Base-by-base conservation (phyloP, 768 basidiomycete genomes). In the Suillus lakei region DNA sequence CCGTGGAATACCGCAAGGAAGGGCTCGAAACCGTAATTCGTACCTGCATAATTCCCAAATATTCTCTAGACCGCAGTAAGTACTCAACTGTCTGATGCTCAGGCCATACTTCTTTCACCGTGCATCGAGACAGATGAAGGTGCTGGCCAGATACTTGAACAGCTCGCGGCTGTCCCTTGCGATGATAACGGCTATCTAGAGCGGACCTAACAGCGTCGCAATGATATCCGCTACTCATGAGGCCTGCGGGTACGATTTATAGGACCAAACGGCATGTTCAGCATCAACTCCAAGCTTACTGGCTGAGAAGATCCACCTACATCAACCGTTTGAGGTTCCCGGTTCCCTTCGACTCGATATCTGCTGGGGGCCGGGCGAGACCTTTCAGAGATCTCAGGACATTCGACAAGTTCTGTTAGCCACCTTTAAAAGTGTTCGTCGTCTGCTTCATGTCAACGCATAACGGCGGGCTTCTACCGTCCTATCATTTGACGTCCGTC, bases 271-370 rank as follows among this genome's bases (percentile, higher is more conserved):
- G 89, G 90, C 4, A 85, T 88, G 83, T 62, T 86, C 26, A 86
- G 84, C 34, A 84, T 91, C 10, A 86, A 92, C 16, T 67, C 72
- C 88, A 67, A 28, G 26, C 50, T 79, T 61, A 4, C 76, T 91
- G 90, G 86, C 9, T 77, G 80, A n/a, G 76, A 77, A n/a, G 4
- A 80, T 91, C 36, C 78, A 80, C 50, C 73, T 90, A 2, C 77
- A 89, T 8, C 81, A 79, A 1, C 89, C 87, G 5, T 82, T 91
- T 15, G 89, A 92, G 72, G 72, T 86, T 92, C 53, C 90, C 91
- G 0, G 78, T 81, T 34, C 83, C 86, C 4, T 92, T 92, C 73
- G 83, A 88, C 68, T 79, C 80, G 50, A 89, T 16, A 28, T 50
- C 89, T 2, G 84, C 85, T 9, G 50, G 16, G 8, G 26, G 16